Base-by-base conservation (phyloP, 129 eudicot genomes). In the Deinandra increscens region DNA sequence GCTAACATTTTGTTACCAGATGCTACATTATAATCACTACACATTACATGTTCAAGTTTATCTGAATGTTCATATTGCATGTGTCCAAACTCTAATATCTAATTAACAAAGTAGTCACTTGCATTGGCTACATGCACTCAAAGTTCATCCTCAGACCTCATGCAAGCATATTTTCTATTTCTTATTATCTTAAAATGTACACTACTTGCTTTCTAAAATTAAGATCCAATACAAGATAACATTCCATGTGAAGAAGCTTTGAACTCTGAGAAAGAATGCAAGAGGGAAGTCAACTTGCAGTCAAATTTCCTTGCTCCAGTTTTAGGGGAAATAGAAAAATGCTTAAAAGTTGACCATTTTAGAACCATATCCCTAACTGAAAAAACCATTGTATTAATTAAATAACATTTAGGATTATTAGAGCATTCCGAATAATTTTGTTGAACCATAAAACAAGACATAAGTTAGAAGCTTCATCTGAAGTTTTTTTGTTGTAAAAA, bases 71-170 rank as follows among this genome's bases (percentile, higher is more conserved):
- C 67, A 59, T 31, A 22, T 59, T 59, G 64, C 43, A 2, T 29
- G 13, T 59, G 64, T 59, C 64, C 31, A 31, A 26, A 26, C 31
- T 26, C 31, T 1, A 26, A 29, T 9, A n/a, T n/a, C 64, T 59
- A 33, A 33, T 59, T 56, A 33, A 59, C 6, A 33, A n/a, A 59
- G 42, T n/a, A 31, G 42, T 33, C 11, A 60, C 44, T 14, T 60
- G 61, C 61, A 20, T 20, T 50, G 61, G n/a, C 38, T 58, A 64
- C 53, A 20, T 64, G 39, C 72, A 48, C 55, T 31, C 72, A 5
- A 26, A 56, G 17, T 29, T 29, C 39, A 29, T 56, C 60, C 45
- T 9, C 39, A 31, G 33, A 48, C 60, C 31, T 31, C 15, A 10
- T 29, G 45, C 60, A 15, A 9, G 45, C 39, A 66, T 45, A 66